Conservation (phyloP, 1,284 basidiomycete species). For the Pseudozyma hubeiensis region DNA sequence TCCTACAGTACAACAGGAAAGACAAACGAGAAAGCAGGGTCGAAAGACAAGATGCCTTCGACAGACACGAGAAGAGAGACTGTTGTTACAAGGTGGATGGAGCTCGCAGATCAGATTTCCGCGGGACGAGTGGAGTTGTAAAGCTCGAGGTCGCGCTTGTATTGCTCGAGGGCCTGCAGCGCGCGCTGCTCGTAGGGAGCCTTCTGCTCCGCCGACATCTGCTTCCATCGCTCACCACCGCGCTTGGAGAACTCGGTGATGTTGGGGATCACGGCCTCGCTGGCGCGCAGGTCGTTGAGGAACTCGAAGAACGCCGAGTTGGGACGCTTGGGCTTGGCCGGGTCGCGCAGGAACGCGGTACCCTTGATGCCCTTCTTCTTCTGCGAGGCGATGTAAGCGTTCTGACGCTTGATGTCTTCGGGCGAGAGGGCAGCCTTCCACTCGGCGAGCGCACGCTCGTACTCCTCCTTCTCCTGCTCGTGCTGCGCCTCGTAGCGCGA, state of each 20-base stretch:
- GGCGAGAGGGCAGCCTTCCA: slow-evolving; percentile 60
- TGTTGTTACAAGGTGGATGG: slow-evolving; percentile 20
- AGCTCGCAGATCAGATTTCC: slow-evolving; percentile 20
- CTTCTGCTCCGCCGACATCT: slow-evolving; percentile 50
- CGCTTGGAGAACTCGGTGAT: slow-evolving; percentile 49
- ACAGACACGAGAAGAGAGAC: neutral
- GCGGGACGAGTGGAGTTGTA: slow-evolving; percentile 43
- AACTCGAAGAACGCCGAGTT: slow-evolving; percentile 60
- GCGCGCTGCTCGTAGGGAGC: slow-evolving; percentile 54
- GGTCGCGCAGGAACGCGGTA: slow-evolving; percentile 54
- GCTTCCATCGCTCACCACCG: slow-evolving; percentile 56
- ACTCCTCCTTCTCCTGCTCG: slow-evolving; percentile 51
- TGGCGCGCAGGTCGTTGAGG: slow-evolving; percentile 54
- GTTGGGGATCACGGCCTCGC: slow-evolving; percentile 32
- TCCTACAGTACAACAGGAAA: slow-evolving; percentile 36
- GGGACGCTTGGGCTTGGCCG: slow-evolving; percentile 59
- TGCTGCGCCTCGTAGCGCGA: slow-evolving; percentile 49
- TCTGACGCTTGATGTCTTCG: slow-evolving; percentile 64
- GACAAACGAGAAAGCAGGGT: slow-evolving; percentile 12
- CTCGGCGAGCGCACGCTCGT: slow-evolving; percentile 53
- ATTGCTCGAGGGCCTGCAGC: slow-evolving; percentile 45
- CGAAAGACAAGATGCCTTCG: neutral
- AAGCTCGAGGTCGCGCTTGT: slow-evolving; percentile 49
- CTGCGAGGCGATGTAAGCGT: slow-evolving; percentile 57
- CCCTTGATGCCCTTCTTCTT: slow-evolving; percentile 57